Evolutionary conservation across 305 asterid genomes (phyloP), one percentile per base, ranked within the genome.

Genomic region (Rubia occidens): DNA sequence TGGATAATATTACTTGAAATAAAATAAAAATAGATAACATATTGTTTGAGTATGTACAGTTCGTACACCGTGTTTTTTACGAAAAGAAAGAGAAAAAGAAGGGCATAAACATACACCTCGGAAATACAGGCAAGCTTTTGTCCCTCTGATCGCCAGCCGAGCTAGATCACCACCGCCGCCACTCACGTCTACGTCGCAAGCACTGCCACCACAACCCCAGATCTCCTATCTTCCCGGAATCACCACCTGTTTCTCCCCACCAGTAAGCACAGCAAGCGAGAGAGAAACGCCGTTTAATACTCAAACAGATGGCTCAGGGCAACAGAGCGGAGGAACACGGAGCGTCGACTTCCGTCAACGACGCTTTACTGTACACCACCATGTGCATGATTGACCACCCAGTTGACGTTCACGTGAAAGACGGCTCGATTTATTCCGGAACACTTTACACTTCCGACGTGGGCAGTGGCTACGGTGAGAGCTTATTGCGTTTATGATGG

Each of bases 391-490:
- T 88, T 81, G 95, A 89, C 47, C 75, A 81, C 68, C 86, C 90
- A 0, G 98, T 91, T 0, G 95, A 91, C 62, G 92, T 91, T 72
- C 88, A 89, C 80, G 89, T 81, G 58, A 87, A 63, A 75, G 98
- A 91, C 67, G 98, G 96, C 78, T 85, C 91, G 45, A 71, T 89
- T 76, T 91, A 82, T 85, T 85, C 95, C 66, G 96, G 98, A 75
- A 86, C 84, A 70, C 83, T 91, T 76, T 80, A 86, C 83, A 85
- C 98, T 74, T 90, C 95, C 73, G 84, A 81, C 8, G 78, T 84
- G 71, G 89, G 86, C 54, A 76, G 78, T 76, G 87, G 80, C 71
- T 91, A 85, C 78, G 95, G 96, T 89, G 76, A 68, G 76, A 68
- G 78, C 42, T 69, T 20, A 5, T 40, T 72, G 65, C 37, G 29